Percentiles rank a stretch among this genome's conserved stretches.
Conservation (phyloP, 208 protist genomes). For the Leishmania braziliensis region DNA sequence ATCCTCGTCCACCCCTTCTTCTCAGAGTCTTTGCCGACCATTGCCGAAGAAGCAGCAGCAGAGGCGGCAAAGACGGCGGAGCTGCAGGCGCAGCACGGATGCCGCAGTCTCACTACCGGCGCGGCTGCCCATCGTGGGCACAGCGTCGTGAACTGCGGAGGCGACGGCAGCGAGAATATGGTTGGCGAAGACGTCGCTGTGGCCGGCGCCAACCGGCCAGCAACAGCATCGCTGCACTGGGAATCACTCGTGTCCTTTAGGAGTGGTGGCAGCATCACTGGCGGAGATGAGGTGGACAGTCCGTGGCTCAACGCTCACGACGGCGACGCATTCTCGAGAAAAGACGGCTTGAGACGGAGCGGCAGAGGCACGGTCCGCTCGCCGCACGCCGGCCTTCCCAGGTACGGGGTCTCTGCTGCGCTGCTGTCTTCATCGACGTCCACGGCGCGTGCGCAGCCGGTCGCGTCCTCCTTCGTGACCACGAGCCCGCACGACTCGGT, state of each 20-base stretch:
- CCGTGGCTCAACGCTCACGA: neutral
- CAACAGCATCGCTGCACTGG: neutral
- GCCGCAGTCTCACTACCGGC: neutral
- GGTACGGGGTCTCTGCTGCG: neutral
- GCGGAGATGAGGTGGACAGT: neutral
- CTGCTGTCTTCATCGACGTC: neutral
- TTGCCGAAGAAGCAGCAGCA: constrained; percentile 16
- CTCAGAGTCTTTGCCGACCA: constrained; percentile 18
- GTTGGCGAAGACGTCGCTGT: neutral
- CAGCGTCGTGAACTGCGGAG: neutral
- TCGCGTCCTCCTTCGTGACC: neutral
- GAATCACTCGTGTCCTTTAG: constrained; percentile 3
- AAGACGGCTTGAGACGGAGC: neutral
- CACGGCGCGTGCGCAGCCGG: neutral
- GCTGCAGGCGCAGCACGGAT: neutral
- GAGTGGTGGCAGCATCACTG: constrained; percentile 3
- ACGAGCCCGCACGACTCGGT: neutral
- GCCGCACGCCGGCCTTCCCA: neutral
- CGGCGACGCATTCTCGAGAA: neutral
- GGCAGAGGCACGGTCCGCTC: neutral
- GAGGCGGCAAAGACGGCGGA: constrained; percentile 13
- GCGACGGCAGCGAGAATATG: neutral
- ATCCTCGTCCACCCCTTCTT: constrained; percentile 77
- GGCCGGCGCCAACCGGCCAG: neutral
- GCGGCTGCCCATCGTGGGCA: neutral